Evolutionary conservation across 306 rosid genomes (phyloP).

Genomic region (Acacia confusa): DNA sequence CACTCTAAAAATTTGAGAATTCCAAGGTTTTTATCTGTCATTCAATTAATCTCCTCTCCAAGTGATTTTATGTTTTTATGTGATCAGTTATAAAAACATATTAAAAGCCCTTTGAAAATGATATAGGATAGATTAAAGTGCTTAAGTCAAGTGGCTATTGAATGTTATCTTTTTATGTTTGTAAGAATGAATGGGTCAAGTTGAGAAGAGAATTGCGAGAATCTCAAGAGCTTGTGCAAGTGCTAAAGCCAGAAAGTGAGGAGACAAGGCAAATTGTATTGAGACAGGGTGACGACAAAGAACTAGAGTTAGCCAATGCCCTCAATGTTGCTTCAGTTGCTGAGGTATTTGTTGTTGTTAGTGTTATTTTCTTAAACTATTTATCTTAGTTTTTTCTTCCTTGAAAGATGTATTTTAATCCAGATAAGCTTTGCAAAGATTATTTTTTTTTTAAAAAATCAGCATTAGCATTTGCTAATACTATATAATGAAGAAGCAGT

Average conservation of each 20-base stretch:
- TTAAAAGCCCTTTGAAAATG: background rate
- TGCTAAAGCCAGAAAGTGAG: background rate
- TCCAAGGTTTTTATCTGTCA: background rate
- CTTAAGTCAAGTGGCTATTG: background rate
- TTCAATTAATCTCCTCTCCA: background rate
- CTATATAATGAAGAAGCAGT: background rate
- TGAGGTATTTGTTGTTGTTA: background rate
- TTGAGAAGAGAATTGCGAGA: background rate
- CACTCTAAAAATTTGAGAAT: background rate
- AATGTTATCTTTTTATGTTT: background rate
- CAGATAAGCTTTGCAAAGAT: background rate
- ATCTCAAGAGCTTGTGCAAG: background rate
- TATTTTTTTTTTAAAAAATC: background rate
- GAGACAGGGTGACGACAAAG: background rate
- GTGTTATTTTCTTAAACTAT: background rate
- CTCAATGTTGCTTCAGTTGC: background rate
- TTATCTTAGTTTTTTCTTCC: background rate
- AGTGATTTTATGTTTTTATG: background rate
- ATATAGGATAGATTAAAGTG: background rate
- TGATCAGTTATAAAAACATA: background rate
- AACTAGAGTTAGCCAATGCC: background rate
- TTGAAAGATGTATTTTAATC: background rate
- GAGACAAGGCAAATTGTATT: background rate
- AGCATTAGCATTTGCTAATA: background rate
- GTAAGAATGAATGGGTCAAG: background rate